Base-by-base conservation (phyloP, 2,329 filamentous ascomycete genomes). In the Colletotrichum agaves region DNA sequence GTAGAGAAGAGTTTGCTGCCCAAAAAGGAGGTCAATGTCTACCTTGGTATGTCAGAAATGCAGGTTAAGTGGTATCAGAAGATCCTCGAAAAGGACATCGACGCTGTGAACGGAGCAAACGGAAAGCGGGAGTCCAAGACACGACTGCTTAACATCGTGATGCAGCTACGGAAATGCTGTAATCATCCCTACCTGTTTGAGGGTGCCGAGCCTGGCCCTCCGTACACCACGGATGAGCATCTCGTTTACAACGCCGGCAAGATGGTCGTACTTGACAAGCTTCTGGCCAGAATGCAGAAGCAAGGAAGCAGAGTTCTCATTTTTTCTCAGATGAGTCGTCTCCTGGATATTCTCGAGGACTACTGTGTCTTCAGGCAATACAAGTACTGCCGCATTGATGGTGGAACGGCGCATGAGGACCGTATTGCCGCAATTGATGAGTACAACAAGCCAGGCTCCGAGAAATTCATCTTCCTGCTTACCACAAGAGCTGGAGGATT, bases 21-120 rank as follows among this genome's bases (percentile, higher is more conserved):
- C 2, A 99, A 99, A 85, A 98, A 98, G 79, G 96, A 99, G 78
- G 84, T 98, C 75, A 99, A 99, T 72, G 81, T 99, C 31, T 99
- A 98, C 76, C 91, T 99, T 72, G 96, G 95, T 72, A 98, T 99
- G 95, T 94, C 96, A 1, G 94, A 98, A 65, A 99, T 99, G 96
- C 96, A 99, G 78, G 88, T 98, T 73, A 97, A 96, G 77, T 99
- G 96, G 95, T 99, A 99, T 77, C 92, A 97, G 79, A 98, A 98
- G 83, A 99, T 99, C 73, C 84, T 99, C 3, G 96, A 99, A 76
- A 99, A 98, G 81, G 96, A 99, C 75, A 99, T 99, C 70, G 96
- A 99, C 78, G 96, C 96, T 13, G 95, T 99, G 74, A 99, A 99
- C 73, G 96, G 96, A 69, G 96, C 95, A 33, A 93, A 92, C 71